Evolutionary conservation across 1,284 basidiomycete species (phyloP), one percentile per base, ranked within the genome.

Genomic region (Thecaphora thlaspeos): DNA sequence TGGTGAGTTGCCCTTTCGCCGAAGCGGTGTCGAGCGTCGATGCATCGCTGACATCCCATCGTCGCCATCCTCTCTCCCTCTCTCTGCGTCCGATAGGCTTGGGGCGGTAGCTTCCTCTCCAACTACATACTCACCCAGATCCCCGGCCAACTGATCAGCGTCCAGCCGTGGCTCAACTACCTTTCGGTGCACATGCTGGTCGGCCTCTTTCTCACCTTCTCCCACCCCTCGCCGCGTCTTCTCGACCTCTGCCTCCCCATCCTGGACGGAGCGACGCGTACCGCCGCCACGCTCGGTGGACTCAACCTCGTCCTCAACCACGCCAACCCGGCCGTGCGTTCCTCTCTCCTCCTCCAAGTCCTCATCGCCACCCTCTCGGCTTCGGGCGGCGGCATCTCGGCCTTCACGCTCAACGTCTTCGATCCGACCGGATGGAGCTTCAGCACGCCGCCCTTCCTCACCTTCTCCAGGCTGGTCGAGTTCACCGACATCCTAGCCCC

Each of bases 71-170:
- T 47, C 10, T 41, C 41, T 43, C 18, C 17, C 4, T 34, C 26
- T 8, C 36, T 34, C 37, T 12, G 34, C 8, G 14, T 14, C 15
- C 38, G 14, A 28, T 34, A 59, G 51, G 58, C 62, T 3, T 73
- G 71, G 71, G 71, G 71, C 14, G 71, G 71, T 12, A 55, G 61
- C 9, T 60, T 73, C 41, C 53, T 73, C 44, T 28, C 62, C 36
- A 61, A 67, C 48, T 61, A 61, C 47, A 19, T 71, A 12, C 51
- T 67, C 32, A 47, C 50, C n/a, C 57, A 57, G n/a, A 59, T 65
- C 40, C 71, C 71, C 1, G 48, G 45, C 8, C 68, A 67, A 36
- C 53, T 73, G 10, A 55, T 73, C n/a, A 42, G 49, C 26, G 38
- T 62, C 4, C 55, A 50, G 53, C 63, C 71, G 4, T 62, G 67